Base-by-base conservation (phyloP, 768 basidiomycete genomes). In the Punctularia strigosozonata region DNA sequence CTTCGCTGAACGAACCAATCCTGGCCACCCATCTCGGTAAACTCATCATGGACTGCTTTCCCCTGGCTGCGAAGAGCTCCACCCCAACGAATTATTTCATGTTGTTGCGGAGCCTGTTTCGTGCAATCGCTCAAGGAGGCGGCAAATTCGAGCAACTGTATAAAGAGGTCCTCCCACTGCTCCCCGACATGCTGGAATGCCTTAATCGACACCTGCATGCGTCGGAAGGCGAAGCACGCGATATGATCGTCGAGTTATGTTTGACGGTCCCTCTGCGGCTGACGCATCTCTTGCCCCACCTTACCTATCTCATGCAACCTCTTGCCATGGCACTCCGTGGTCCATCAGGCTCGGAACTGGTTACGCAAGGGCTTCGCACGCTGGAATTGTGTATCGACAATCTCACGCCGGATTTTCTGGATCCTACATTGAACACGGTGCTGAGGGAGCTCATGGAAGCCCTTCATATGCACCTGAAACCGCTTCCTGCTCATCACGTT, bases 331-430 rank as follows among this genome's bases (percentile, higher is more conserved):
- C 95, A 6, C 64, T 99, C 37, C 76, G 81, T 37, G 91, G 91
- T 25, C n/a, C n/a, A n/a, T n/a, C n/a, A n/a, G 77, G 74, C 26
- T 74, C 80, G 5, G 95, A 99, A 39, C 75, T 95, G 33, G 84
- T 97, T 39, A 81, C 89, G 18, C 95, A 99, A 63, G 95, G 95
- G 32, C 65, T 99, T 19, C 76, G 95, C 5, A 99, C 95, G 0
- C 73, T 99, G 42, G 95, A 99, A 58, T 69, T 99, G n/a, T 98
- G 94, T 61, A 94, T 98, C 51, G 95, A 99, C 64, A 99, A 98
- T 54, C 72, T 99, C 20, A 95, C 90, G 0, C 89, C 90, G 2
- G 95, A 98, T 59, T 98, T 98, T 65, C 71, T 99, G 21, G 94
- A 98, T 51, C 95, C 95, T 3, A 92, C 90, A 2, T 75, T 98